A percentile compares a stretch with the other conserved stretches of the same genome.
These are phyloP conservation scores for Hortaea sp. DNA, from an alignment of 2,329 filamentous ascomycete species.

Conservation along the genomic window DNA sequence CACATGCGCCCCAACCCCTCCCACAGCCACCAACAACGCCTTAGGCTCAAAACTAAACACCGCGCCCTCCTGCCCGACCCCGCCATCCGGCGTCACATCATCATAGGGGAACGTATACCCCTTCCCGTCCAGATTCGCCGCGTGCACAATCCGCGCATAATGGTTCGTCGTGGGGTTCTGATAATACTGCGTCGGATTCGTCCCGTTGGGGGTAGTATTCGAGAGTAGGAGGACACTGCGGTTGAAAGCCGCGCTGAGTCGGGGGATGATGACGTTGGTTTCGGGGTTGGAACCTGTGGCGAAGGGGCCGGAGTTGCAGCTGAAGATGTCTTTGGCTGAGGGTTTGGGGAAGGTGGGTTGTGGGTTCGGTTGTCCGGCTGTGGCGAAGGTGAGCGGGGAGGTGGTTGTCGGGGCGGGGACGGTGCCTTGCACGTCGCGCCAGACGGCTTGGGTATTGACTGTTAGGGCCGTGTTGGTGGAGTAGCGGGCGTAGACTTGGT, in stretches of 20 bases:
- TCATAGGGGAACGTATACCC: slow-evolving; percentile 62
- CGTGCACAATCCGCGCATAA: slow-evolving; percentile 25
- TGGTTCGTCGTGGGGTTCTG: slow-evolving; percentile 19
- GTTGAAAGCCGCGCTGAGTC: slow-evolving; percentile 68
- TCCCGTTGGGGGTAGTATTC: slow-evolving; percentile 26
- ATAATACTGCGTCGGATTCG: slow-evolving; percentile 20
- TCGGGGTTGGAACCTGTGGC: slow-evolving; percentile 32
- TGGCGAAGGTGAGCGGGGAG: slow-evolving; percentile 26
- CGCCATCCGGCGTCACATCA: slow-evolving; percentile 51
- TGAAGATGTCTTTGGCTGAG: slow-evolving; percentile 53
- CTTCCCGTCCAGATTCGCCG: slow-evolving; percentile 44
- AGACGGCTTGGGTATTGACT: slow-evolving; percentile 55
- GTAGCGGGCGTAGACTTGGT: slow-evolving; percentile 42
- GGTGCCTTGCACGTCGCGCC: slow-evolving; percentile 37
- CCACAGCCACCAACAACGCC: slow-evolving; percentile 19
- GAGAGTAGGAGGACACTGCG: slow-evolving; percentile 54
- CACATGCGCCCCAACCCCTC: slow-evolving; percentile 20
- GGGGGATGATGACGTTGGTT: slow-evolving; percentile 54
- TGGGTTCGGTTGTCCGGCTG: slow-evolving; percentile 26
- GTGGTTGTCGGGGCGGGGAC: slow-evolving; percentile 31
- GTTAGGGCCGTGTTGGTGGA: slow-evolving; percentile 26
- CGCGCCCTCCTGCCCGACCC: slow-evolving; percentile 28
- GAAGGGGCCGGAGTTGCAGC: slow-evolving; percentile 56
- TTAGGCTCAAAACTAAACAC: slow-evolving; percentile 20
- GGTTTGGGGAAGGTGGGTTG: slow-evolving; percentile 43